Evolutionary conservation across 1,284 basidiomycete genomes (phyloP), one percentile per base, ranked within the genome.

Genomic region (Wolfiporia cocos): DNA sequence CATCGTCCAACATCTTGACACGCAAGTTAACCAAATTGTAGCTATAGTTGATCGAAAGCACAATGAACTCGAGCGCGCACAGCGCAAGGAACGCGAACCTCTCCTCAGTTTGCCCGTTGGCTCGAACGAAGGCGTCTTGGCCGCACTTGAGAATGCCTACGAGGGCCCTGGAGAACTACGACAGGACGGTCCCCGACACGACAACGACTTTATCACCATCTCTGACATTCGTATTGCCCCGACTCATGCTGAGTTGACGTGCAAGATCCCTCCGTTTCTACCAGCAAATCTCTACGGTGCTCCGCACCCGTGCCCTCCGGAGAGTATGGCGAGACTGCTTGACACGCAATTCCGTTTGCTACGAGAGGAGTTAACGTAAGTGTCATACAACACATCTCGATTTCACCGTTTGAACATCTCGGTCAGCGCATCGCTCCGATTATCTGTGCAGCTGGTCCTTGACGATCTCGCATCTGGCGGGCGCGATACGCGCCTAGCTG

Each of bases 341-440:
- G 70, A 72, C 42, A 59, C 67, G 5, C 64, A 69, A 37, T 72
- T 70, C 49, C 54, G 69, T 1, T 52, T 70, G 1, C 49, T 70
- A n/a, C 53, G 69, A 2, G 67, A 66, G 35, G 68, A 71, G 44
- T 48, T 67, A 10, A 61, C 61, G 62, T 64, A 49, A 30, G 61
- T 52, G 5, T 35, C 11, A 18, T 14, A 2, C 11, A 11, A 7
- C 19, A 2, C 23, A 39, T 9, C 34, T 30, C 15, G 7, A 1
- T 17, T 42, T 4, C 6, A 28, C 37, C 34, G 23, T 38, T 37
- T 40, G 7, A 28, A 18, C 10, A 6, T 41, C 39, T 36, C n/a
- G n/a, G 36, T 3, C 39, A 80, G 78, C 4, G 73, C 76, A 0
- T 67, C 75, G 0, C 56, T 80, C 22, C 69, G 76, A 3, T 63